These are phyloP conservation scores for Boletus insuetus DNA, from an alignment of 768 basidiomycete species.

Conservation along the genomic window DNA sequence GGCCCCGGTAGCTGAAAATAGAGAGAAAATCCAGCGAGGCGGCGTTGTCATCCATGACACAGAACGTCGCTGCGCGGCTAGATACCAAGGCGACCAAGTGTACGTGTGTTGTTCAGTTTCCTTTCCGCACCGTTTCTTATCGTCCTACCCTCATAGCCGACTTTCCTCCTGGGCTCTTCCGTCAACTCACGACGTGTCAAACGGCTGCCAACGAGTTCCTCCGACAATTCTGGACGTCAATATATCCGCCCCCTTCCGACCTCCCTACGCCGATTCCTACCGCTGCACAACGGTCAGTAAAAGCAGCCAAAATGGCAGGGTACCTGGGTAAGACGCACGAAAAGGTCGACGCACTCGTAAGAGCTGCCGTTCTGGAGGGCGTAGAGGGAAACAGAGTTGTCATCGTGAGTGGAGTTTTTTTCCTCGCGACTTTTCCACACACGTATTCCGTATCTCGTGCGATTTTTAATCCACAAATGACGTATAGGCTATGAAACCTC, in stretches of 20 bases:
- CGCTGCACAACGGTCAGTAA: slow-evolving; percentile 67
- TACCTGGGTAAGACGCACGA: slow-evolving; percentile 79
- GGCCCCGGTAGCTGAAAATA: slow-evolving; percentile 51
- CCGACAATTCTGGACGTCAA: slow-evolving; percentile 91
- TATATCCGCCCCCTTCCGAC: slow-evolving; percentile 72
- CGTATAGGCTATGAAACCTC: slow-evolving; percentile 70
- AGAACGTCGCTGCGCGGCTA: slow-evolving; percentile 46
- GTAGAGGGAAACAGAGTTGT: slow-evolving; percentile 62
- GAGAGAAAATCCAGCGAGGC: slow-evolving; percentile 67
- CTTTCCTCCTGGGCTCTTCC: slow-evolving; percentile 74
- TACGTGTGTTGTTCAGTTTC: slow-evolving; percentile 30
- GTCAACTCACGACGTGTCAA: slow-evolving; percentile 86
- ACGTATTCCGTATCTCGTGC: no score
- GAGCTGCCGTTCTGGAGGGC: slow-evolving; percentile 54
- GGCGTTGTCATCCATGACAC: slow-evolving; percentile 70
- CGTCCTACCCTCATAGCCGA: slow-evolving; percentile 47
- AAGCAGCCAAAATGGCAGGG: slow-evolving; percentile 84
- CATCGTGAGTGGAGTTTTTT: slow-evolving; percentile 45
- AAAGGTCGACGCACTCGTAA: slow-evolving; percentile 78
- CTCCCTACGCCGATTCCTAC: slow-evolving; percentile 49
- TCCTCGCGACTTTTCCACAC: no score
- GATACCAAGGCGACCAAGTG: slow-evolving; percentile 67
- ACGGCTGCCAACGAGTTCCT: slow-evolving; percentile 95
- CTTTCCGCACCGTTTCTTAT: not conserved
- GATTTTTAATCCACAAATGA: no score